Conservation (phyloP, 169 alveolate genomes). For the Toxoplasma gondii region DNA sequence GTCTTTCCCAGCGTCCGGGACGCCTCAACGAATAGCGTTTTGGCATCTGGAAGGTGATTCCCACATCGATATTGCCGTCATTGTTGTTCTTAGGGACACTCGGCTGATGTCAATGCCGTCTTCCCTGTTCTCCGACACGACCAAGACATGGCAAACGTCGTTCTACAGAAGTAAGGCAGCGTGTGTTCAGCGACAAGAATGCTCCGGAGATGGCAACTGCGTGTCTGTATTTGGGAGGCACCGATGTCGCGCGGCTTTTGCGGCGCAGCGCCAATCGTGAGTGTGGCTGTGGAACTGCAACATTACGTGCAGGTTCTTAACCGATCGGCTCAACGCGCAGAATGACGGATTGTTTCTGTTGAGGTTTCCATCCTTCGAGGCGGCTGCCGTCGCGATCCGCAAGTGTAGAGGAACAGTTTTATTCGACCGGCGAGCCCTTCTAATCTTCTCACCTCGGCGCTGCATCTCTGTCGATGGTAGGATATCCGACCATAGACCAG, state of each 20-base stretch:
- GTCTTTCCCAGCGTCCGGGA: too few species aligned
- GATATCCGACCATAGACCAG: background rate
- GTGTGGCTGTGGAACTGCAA: too few species aligned
- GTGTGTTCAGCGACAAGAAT: background rate
- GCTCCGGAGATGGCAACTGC: background rate
- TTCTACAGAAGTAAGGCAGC: constrained; percentile 15
- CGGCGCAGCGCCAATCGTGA: background rate
- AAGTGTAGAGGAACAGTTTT: constrained; percentile 61
- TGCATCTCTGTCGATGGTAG: constrained; percentile 62
- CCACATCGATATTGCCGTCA: too few species aligned
- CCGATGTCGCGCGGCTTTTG: background rate
- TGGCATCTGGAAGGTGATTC: too few species aligned
- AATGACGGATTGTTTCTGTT: constrained; percentile 63
- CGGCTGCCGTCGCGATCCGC: constrained; percentile 67
- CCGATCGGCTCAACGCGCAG: constrained; percentile 55
- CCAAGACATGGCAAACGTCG: constrained; percentile 27
- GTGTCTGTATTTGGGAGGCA: background rate
- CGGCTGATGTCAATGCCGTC: constrained; percentile 14
- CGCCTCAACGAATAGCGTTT: too few species aligned
- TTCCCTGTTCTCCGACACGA: constrained; percentile 32
- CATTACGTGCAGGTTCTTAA: constrained; percentile 37
- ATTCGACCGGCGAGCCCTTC: constrained; percentile 56
- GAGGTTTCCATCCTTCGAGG: constrained; percentile 65
- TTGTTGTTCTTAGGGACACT: background rate
- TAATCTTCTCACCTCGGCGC: constrained; percentile 66